phyloP scores from a whole-genome alignment of 1,284 basidiomycete genomes.

The Rhizoctonia solani region DNA sequence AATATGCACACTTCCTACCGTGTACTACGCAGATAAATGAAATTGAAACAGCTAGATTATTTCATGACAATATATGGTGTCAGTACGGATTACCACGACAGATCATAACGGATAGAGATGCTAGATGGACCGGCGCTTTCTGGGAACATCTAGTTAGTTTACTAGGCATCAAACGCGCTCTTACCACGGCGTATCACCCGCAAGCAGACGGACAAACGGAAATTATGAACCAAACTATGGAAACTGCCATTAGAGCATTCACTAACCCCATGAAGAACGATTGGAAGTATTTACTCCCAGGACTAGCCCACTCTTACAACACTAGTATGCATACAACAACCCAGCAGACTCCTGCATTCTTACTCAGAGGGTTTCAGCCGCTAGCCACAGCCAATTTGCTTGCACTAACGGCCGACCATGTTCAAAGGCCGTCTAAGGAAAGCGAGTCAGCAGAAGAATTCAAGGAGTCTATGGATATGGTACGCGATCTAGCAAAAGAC shows the following conservation, averaged over 20 bases:
- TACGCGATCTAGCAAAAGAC: constrained; percentile 41
- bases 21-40: constrained; percentile 37
- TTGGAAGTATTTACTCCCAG: constrained; percentile 40
- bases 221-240: constrained; percentile 40
- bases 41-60: constrained; percentile 25
- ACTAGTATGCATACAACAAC: constrained; percentile 38
- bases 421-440: constrained; percentile 1
- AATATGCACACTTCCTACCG: constrained; percentile 42
- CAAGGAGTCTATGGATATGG: constrained; percentile 40
- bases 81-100: too few species aligned
- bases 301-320: constrained; percentile 43
- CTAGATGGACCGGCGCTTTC: constrained; percentile 42
- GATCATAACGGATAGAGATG: constrained; percentile 44
- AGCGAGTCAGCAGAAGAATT: constrained; percentile 33
- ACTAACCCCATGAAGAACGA: constrained; percentile 34
- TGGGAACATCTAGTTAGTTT: constrained; percentile 40
- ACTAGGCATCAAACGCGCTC: constrained; percentile 38
- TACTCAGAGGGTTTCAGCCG: constrained; percentile 40
- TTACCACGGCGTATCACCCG: constrained; percentile 45
- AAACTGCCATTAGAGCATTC: constrained; percentile 37
- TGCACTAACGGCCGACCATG: background rate
- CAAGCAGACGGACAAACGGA: constrained; percentile 48
- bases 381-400: background rate
- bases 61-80: constrained; percentile 37
- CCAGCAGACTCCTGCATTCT: constrained; percentile 37